A percentile compares a stretch with the other conserved stretches of the same genome.
These are phyloP conservation scores for Ambrosiella beaveri DNA, from an alignment of 2,329 filamentous ascomycete species.

Conservation along the genomic window DNA sequence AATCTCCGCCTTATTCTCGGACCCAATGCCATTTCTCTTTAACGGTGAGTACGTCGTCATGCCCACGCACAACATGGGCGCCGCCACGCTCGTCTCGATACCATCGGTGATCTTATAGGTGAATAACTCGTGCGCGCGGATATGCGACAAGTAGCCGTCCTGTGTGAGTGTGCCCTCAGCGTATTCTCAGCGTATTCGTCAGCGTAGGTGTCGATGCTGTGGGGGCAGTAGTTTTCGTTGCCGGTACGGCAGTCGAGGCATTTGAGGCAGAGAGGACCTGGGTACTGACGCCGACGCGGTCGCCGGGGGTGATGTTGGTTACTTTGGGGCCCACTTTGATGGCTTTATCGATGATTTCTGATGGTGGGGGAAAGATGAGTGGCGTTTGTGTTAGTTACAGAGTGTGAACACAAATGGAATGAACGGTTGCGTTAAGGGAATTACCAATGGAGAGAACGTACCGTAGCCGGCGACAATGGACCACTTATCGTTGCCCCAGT, in stretches of 20 bases:
- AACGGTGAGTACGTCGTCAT: constrained; percentile 63
- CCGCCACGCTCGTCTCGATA: constrained; percentile 41
- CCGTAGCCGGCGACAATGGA: constrained; percentile 45
- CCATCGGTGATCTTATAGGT: constrained; percentile 56
- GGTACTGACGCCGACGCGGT: constrained; percentile 52
- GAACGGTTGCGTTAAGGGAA: not conserved
- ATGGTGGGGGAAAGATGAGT: constrained; percentile 30
- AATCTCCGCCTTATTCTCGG: constrained; percentile 58
- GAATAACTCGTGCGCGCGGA: constrained; percentile 62
- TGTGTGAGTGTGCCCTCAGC: constrained; percentile 45
- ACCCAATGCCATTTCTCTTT: constrained; percentile 51
- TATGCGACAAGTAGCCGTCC: constrained; percentile 45
- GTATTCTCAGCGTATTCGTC: constrained; percentile 35
- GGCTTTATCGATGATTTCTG: constrained; percentile 48
- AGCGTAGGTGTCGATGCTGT: constrained; percentile 43
- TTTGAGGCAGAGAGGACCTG: constrained; percentile 45
- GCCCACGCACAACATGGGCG: constrained; percentile 70
- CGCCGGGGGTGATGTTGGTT: constrained; percentile 37
- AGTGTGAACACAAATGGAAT: no score
- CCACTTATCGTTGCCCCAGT: constrained; percentile 40
- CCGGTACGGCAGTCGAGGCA: constrained; percentile 48
- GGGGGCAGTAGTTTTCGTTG: constrained; percentile 51
- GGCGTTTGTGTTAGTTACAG: constrained; percentile 21
- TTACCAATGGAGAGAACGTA: not conserved
- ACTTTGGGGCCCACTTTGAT: constrained; percentile 48